Base-by-base conservation (phyloP, 192 early-diverging fungal species). In the Gryganskiella cystojenkinii region DNA sequence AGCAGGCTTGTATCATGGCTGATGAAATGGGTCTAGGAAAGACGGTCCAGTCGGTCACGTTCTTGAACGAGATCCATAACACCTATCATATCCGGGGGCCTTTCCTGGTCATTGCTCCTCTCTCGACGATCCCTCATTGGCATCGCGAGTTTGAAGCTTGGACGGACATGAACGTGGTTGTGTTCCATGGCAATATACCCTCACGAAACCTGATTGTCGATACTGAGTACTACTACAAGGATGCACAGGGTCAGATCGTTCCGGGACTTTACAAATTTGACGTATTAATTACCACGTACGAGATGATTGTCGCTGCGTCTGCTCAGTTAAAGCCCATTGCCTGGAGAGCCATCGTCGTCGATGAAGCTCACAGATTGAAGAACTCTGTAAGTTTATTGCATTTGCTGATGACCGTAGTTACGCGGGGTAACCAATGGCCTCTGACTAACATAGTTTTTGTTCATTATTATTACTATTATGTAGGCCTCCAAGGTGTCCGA, bases 1-100 rank as follows among this genome's bases (percentile, higher is more conserved):
- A 81, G 30, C 88, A 92, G 55, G 92, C 89, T 88, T 97, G 95
- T 71, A 99, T 99, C 61, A 98, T 99, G 96, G 98, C 98, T 0
- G 98, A 99, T 81, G 98, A 99, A 76, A 98, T 98, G 93, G 93
- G 93, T 35, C 68, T 95, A 20, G 93, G 94, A 34, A 95, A 95
- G 82, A 94, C 94, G 2, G 88, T 89, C 4, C 94, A 95, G 72
- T 92, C 92, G 1, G 92, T 91, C 24, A 88, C 90, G 3, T 91
- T 95, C 56, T 70, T 95, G 28, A 82, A 91, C 51, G 85, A 92
- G 52, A 85, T 94, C 10, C 91, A 91, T 53, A 61, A 71, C 28
- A 81, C 82, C 20, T 82, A 88, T 24, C 85, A 86, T 49, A 82
- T 92, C 33, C 82, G 85, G 24, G 93, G 93, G 20, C 93, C 93